Evolutionary conservation across 352 stramenopile genomes (phyloP), one percentile per base, ranked within the genome.

Genomic region (Pythium coloratum): DNA sequence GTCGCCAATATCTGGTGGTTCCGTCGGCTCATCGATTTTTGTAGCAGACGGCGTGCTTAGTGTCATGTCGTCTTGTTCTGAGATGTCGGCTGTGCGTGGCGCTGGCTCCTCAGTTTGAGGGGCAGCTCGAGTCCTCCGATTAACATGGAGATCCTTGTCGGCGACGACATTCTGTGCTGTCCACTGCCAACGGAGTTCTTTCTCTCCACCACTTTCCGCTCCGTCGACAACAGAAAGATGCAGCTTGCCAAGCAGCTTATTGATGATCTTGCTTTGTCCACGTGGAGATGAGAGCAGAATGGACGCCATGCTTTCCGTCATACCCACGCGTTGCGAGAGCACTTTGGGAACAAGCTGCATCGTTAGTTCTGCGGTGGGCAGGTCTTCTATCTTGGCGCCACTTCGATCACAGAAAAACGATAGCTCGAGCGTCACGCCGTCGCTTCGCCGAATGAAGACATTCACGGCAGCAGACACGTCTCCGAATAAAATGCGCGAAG

Each of bases 231-330:
- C 24, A 3, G 24, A 61, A 3, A 75, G 33, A 36, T 64, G 32
- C 34, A 78, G 46, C 26, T 67, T 50, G 7, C 20, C 33, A 6
- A 78, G 47, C 0, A 78, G 30, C 20, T 69, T 70, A 32, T 69
- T 66, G 26, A 73, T 42, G 38, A 75, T 33, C 36, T 67, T 64
- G 10, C 16, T 62, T 30, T 76, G 68, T 16, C 62, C 68, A 24
- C 38, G 34, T 6, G 56, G 46, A 14, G 68, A 61, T 6, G 71
- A 72, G 10, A 75, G 40, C 24, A 78, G 33, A 13, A 78, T 69
- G 3, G 36, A 34, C 2, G 70, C 55, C 42, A 67, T 78, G 14
- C 61, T 55, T 13, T 62, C 64, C 1, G 67, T 71, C 71, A 78
- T 78, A 1, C 14, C 54, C 3, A 69, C 53, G 1, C 28, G 30